phyloP scores from a whole-genome alignment of 768 basidiomycete species.

The Phanerodontia chrysosporium region DNA sequence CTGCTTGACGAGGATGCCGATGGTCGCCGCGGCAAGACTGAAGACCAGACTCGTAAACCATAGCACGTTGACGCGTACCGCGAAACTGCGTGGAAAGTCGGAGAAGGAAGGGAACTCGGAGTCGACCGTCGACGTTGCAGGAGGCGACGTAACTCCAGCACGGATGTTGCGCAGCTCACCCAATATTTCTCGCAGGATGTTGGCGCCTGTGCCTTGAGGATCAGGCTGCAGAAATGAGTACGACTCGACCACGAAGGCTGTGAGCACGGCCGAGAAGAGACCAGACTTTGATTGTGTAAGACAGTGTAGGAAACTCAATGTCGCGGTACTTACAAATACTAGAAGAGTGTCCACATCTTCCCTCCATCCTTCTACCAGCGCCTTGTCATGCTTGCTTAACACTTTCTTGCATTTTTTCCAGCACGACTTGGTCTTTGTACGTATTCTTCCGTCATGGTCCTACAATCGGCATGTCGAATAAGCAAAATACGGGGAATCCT shows the following conservation, averaged over 20 bases:
- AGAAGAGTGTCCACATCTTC: conserved; percentile 24
- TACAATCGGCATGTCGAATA: neutral
- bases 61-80: conserved; percentile 17
- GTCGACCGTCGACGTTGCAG: neutral
- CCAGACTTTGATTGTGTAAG: conserved; percentile 14
- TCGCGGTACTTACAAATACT: conserved; percentile 22
- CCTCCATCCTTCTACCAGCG: conserved; percentile 17
- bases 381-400: conserved; percentile 9
- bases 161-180: conserved; percentile 1
- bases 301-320: no score
- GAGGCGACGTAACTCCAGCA: neutral
- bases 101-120: neutral
- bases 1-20: conserved; percentile 23
- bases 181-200: neutral
- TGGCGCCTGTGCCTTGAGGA: neutral
- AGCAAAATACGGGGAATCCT: no score
- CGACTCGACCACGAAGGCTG: conserved; percentile 19
- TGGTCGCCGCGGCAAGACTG: conserved; percentile 19
- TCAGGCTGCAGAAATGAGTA: conserved; percentile 14
- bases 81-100: neutral
- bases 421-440: no score
- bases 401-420: conserved; percentile 2
- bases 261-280: conserved; percentile 22
- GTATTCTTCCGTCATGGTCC: neutral
- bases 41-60: conserved; percentile 22